Conservation (phyloP, 257 asterid genomes). For the Paulownia fortunei region DNA sequence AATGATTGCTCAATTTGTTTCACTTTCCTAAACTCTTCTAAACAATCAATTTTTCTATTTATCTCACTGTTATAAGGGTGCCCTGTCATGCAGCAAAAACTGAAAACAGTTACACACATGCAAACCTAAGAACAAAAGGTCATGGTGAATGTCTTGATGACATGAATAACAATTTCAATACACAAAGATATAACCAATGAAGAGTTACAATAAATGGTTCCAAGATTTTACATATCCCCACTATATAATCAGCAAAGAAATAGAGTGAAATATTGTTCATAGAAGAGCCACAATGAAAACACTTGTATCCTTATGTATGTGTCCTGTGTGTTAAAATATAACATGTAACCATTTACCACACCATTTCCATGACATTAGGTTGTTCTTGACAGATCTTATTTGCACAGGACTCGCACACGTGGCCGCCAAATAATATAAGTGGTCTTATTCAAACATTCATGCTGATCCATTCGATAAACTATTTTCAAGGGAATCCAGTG, state of each 20-base stretch:
- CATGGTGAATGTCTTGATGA: conserved; percentile 18
- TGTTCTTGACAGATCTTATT: conserved; percentile 8
- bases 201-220: neutral
- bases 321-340: neutral
- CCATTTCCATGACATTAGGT: conserved; percentile 13
- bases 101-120: neutral
- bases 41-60: neutral
- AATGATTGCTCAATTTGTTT: neutral
- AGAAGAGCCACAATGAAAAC: conserved; percentile 21
- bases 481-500: conserved; percentile 5
- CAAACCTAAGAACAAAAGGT: neutral
- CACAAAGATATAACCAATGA: neutral
- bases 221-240: neutral
- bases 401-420: neutral
- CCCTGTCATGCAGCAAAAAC: neutral
- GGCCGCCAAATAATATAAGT: conserved; percentile 13
- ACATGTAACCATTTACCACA: neutral
- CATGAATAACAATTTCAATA: conserved; percentile 2
- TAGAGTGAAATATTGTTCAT: conserved; percentile 1
- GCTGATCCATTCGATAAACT: neutral
- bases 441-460: conserved; percentile 21
- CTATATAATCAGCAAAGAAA: conserved; percentile 20
- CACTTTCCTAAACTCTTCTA: neutral
- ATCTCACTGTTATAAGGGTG: conserved; percentile 2
- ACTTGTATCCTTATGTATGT: neutral